Evolutionary conservation across 2,329 filamentous ascomycete genomes (phyloP), one percentile per base, ranked within the genome.

Genomic region (Drechslera avenae): DNA sequence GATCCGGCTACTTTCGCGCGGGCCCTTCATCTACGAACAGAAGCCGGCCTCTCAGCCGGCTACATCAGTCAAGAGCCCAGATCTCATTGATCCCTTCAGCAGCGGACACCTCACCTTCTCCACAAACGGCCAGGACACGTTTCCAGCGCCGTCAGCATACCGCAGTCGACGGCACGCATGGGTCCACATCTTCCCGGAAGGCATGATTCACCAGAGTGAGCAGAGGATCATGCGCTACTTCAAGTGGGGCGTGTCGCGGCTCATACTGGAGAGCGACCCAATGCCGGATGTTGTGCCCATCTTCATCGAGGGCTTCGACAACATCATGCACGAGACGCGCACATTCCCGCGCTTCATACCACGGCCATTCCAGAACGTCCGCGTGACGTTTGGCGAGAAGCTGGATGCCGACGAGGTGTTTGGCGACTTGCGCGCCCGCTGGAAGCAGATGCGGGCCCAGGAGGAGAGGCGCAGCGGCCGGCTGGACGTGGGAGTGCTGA

Each of bases 121-220:
- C 4, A 91, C 90, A 3, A 86, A 82, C 48, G 86, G 85, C 35
- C 62, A 64, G 13, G 89, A 93, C 73, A 76, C 74, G 31, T 89
- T 90, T 69, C 78, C 82, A 0, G 83, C 90, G 0, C 91, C 91
- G 1, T 86, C 90, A 1, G 83, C 86, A 39, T 92, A 89, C 70
- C 73, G 83, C 2, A 81, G 76, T 57, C 86, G 91, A 63, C 85
- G 84, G 37, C 83, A 89, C 72, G 84, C 85, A 36, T 99, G 94
- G 94, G 79, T 99, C 3, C 94, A 99, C 73, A 88, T 97, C 46
- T 97, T 97, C 73, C 94, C 94, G 10, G 94, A 99, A 75, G 94
- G 91, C 39, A 91, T 89, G 73, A 91, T 96, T 37, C 92, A 97
- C 74, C 94, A 99, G 76, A 86, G 91, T 60, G 83, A 88, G 1